Percentiles rank a stretch among this genome's conserved stretches.
Evolutionary conservation across 2,329 filamentous ascomycete species (phyloP).

Genomic region (Cytospora schulzeri): DNA sequence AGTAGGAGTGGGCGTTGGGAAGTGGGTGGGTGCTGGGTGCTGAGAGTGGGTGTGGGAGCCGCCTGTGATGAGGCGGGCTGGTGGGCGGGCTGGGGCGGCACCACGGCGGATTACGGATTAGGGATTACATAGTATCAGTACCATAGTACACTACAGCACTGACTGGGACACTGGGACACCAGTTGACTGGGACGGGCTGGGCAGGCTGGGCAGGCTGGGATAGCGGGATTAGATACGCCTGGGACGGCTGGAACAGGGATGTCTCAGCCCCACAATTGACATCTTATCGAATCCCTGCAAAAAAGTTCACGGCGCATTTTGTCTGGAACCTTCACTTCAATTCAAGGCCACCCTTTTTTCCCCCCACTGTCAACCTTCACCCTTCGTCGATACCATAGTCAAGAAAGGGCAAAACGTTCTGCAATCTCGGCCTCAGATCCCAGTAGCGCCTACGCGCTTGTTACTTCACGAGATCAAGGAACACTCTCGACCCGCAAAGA

Average conservation of each 20-base stretch:
- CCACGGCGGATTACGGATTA: not conserved
- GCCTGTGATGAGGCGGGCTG: not conserved
- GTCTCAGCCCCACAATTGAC: constrained; percentile 14
- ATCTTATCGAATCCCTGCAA: constrained; percentile 16
- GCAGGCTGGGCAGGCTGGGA: not conserved
- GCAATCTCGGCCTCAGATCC: constrained; percentile 1
- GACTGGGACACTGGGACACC: too few species aligned
- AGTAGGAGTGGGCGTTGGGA: constrained; percentile 7
- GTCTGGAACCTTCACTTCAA: not conserved
- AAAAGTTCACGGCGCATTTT: constrained; percentile 15
- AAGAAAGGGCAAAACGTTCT: not conserved
- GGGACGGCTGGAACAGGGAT: not conserved
- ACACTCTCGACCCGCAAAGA: constrained; percentile 34
- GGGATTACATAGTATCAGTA: too few species aligned
- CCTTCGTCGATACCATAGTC: not conserved
- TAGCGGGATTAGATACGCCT: not conserved
- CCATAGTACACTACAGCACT: too few species aligned
- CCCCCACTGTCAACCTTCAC: not conserved
- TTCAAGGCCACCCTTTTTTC: not conserved
- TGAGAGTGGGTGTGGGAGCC: not conserved
- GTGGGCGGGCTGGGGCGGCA: not conserved
- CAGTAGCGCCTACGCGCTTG: not conserved
- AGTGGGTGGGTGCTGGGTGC: too few species aligned
- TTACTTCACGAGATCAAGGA: not conserved
- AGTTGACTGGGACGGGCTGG: too few species aligned